Conservation (phyloP, 2,329 filamentous ascomycete species). For the Ilyonectria mors-panacis region DNA sequence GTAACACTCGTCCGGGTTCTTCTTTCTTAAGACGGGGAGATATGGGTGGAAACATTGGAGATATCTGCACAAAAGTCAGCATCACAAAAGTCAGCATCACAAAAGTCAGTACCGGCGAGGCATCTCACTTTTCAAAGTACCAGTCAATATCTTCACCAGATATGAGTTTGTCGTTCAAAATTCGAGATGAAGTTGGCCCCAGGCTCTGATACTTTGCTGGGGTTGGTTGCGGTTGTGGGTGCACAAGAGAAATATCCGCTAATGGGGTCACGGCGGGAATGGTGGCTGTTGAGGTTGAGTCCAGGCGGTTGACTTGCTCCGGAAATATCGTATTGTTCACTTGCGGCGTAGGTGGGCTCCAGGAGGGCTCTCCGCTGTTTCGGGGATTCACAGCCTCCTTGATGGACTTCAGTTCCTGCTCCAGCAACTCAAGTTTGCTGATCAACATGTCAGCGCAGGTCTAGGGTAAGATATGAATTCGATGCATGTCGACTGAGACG, state of each 20-base stretch:
- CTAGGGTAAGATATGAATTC: constrained; percentile 5
- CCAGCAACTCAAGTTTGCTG: constrained; percentile 70
- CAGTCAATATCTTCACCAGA: constrained; percentile 68
- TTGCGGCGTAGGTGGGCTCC: constrained; percentile 50
- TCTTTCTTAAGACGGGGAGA: constrained; percentile 65
- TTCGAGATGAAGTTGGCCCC: constrained; percentile 57
- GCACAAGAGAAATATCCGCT: constrained; percentile 20
- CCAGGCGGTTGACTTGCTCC: constrained; percentile 32
- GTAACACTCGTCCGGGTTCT: constrained; percentile 67
- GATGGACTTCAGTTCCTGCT: constrained; percentile 68
- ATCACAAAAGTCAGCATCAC: constrained; percentile 10
- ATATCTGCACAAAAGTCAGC: constrained; percentile 57
- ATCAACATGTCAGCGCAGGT: constrained; percentile 26
- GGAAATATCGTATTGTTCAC: constrained; percentile 44
- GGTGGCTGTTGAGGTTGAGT: constrained; percentile 27
- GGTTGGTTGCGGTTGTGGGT: constrained; percentile 18
- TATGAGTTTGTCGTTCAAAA: constrained; percentile 63
- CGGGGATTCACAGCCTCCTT: constrained; percentile 63
- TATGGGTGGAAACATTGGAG: constrained; percentile 68
- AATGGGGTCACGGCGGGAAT: constrained; percentile 28
- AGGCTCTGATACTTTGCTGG: constrained; percentile 37
- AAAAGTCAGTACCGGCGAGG: background rate
- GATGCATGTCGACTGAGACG: background rate
- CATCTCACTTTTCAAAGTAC: constrained; percentile 67
- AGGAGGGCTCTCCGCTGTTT: constrained; percentile 38